Conservation (phyloP, 1,139 yeast genomes). For the Arxiozyma heterogenica region DNA sequence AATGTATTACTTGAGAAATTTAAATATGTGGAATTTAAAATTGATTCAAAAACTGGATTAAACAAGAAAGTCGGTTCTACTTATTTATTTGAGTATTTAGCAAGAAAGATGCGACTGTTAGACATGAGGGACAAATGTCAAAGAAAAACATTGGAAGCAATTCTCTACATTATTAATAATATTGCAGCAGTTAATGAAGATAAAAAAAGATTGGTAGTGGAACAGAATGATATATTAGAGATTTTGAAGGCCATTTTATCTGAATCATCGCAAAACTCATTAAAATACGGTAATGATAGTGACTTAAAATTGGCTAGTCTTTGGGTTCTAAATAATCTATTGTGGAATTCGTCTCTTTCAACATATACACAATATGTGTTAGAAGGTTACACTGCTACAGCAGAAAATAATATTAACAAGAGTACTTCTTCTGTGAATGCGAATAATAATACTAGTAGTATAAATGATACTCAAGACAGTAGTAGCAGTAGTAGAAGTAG, state of each 20-base stretch:
- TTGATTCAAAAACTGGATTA: conserved; percentile 13
- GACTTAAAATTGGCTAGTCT: conserved; percentile 46
- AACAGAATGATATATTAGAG: conserved; percentile 36
- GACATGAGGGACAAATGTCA: conserved; percentile 23
- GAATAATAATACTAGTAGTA: not conserved
- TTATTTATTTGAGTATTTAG: conserved; percentile 33
- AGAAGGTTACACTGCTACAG: conserved; percentile 10
- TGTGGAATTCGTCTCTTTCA: conserved; percentile 38
- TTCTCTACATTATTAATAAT: conserved; percentile 48
- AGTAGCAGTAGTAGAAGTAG: not conserved
- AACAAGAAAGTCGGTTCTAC: conserved; percentile 22
- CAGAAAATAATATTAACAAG: conserved; percentile 1
- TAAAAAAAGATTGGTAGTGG: conserved; percentile 39
- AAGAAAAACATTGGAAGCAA: conserved; percentile 37
- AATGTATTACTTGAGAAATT: conserved; percentile 35
- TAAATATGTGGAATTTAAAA: conserved; percentile 19
- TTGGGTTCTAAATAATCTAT: conserved; percentile 51
- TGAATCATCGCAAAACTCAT: conserved; percentile 13
- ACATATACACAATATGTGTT: conserved; percentile 15
- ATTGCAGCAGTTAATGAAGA: conserved; percentile 46
- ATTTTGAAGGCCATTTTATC: conserved; percentile 31
- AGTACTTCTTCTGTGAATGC: not conserved
- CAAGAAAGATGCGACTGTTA: conserved; percentile 29
- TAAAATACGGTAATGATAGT: conserved; percentile 31
- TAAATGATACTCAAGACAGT: not conserved